phyloP scores from a whole-genome alignment of 768 basidiomycete genomes.

The Lentinula detonsa region DNA sequence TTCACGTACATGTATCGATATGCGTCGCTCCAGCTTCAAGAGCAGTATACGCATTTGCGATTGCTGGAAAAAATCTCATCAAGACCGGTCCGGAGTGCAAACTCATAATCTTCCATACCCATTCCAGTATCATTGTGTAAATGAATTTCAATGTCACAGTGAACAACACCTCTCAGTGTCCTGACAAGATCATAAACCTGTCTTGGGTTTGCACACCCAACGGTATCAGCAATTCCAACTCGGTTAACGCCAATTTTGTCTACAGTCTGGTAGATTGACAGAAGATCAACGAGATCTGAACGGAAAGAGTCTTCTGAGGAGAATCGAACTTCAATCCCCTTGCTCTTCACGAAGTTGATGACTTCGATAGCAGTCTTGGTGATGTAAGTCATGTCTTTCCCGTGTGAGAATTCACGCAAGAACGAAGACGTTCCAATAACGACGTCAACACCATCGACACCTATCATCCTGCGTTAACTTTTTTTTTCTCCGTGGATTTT shows the following conservation, averaged over 20 bases:
- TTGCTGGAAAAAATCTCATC: conserved; percentile 44
- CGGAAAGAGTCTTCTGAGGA: conserved; percentile 99
- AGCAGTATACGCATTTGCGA: conserved; percentile 97
- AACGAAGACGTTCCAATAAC: conserved; percentile 99
- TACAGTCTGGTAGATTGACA: conserved; percentile 98
- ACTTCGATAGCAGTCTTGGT: conserved; percentile 99
- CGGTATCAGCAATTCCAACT: conserved; percentile 98
- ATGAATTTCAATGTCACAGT: conserved; percentile 97
- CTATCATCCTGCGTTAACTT: conserved; percentile 27
- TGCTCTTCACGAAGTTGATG: conserved; percentile 99
- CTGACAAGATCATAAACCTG: conserved; percentile 98
- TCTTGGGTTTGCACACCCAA: conserved; percentile 97
- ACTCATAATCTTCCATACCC: conserved; percentile 43
- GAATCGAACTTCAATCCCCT: conserved; percentile 99
- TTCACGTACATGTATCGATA: conserved; percentile 84
- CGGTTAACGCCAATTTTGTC: conserved; percentile 99
- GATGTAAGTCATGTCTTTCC: conserved; percentile 99
- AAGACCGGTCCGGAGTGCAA: neutral
- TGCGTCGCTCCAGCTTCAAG: conserved; percentile 99
- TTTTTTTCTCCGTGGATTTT: neutral
- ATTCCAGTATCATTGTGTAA: conserved; percentile 98
- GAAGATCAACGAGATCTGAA: conserved; percentile 96
- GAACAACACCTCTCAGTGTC: conserved; percentile 92
- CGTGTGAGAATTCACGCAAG: conserved; percentile 98
- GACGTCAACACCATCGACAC: conserved; percentile 98